These are phyloP conservation scores for Colletotrichum sansevieriae DNA, from an alignment of 2,329 filamentous ascomycete genomes.

Conservation along the genomic window DNA sequence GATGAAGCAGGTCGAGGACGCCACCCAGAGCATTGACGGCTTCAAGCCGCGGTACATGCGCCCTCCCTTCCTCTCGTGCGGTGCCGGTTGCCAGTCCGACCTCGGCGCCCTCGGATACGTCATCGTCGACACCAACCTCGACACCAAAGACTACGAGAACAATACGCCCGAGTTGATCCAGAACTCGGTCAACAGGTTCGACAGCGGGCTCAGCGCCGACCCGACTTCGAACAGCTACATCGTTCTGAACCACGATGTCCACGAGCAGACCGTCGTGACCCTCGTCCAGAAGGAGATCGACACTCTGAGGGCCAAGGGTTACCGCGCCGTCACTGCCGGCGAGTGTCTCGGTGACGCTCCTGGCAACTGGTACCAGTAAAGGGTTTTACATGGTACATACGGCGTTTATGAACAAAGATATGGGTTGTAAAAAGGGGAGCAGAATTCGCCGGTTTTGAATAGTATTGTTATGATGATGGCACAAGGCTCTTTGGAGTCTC, in stretches of 20 bases:
- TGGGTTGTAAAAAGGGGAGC: not conserved
- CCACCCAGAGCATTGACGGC: constrained; percentile 57
- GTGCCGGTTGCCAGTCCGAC: constrained; percentile 41
- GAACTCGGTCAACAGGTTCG: constrained; percentile 56
- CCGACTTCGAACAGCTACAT: constrained; percentile 56
- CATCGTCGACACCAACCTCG: constrained; percentile 68
- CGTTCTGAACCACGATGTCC: constrained; percentile 66
- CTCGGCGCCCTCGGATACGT: constrained; percentile 63
- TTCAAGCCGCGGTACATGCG: constrained; percentile 60
- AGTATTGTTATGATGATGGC: too few species aligned
- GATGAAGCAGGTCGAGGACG: constrained; percentile 60
- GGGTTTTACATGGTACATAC: too few species aligned
- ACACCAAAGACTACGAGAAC: constrained; percentile 72
- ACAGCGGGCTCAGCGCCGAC: constrained; percentile 43
- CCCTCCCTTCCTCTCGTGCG: constrained; percentile 60
- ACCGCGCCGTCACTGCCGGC: constrained; percentile 65
- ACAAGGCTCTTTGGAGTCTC: not conserved
- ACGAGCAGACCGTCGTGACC: constrained; percentile 51
- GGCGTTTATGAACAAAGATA: too few species aligned
- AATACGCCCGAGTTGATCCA: constrained; percentile 62
- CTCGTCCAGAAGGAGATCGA: constrained; percentile 54
- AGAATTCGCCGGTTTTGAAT: not conserved
- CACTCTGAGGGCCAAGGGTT: constrained; percentile 56
- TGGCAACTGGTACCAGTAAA: constrained; percentile 63
- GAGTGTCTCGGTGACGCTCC: constrained; percentile 67